Base-by-base conservation (phyloP, 2,329 filamentous ascomycete species). In the Pseudocercospora fuligena region DNA sequence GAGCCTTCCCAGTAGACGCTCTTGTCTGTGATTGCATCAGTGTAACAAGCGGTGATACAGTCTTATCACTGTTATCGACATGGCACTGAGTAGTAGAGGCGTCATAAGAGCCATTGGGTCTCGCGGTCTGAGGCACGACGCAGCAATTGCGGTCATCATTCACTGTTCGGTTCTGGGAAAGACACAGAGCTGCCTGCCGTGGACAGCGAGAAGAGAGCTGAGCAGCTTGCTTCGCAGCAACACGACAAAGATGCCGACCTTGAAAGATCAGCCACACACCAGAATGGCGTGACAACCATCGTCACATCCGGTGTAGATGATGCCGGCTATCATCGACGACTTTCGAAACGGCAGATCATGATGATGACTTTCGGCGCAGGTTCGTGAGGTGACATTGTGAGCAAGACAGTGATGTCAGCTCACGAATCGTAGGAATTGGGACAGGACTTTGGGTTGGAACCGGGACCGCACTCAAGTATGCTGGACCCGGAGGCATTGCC, bases 321-420 rank as follows among this genome's bases (percentile, higher is more conserved):
- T 61, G 76, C 74, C 16, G 77, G 77, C 2, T 78, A 73, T 43
- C 75, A 76, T 40, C 74, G 78, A 23, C 71, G 70, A 25, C 72
- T 79, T 14, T 72, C 72, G 1, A 72, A 76, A 57, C 71, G 78
- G 27, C 74, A 78, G 51, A 76, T 80, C 57, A 80, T 80, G 74
- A 79, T 79, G 77, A 77, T 79, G 74, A 78, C 77, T 11, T 77
- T 79, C 66, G 78, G 78, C 0, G 77, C 75, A 21, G 78, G 51
- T 56, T 33, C 8, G 51, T 56, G 16, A 27, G 21, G 3, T 4
- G 1, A 6, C 36, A 14, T n/a, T 3, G 51, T n/a, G 27, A 27
- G 27, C 11, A 27, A 27, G 51, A n/a, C 11, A 5, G 21, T 14
- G 25, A 2, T 9, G 16, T 27, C 1, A 33, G 16, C 51, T 56